A percentile compares a stretch with the other conserved stretches of the same genome.
These are phyloP conservation scores for Periconia macrospinosa DNA, from an alignment of 2,329 filamentous ascomycete species.

Conservation along the genomic window DNA sequence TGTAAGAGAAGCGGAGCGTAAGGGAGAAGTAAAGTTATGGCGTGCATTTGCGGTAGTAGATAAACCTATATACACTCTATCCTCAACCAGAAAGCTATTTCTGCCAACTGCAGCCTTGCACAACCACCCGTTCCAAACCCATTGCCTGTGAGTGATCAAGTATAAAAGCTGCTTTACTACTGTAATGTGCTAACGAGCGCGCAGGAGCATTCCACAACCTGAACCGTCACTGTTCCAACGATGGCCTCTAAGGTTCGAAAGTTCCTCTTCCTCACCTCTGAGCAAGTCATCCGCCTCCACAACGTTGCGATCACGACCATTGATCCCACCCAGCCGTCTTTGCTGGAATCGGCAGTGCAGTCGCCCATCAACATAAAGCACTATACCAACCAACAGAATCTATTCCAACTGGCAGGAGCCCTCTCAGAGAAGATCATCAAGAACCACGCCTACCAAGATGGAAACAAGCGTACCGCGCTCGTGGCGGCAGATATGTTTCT, in stretches of 20 bases:
- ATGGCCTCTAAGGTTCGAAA: conserved; percentile 1
- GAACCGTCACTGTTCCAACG: not conserved
- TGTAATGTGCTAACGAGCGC: not conserved
- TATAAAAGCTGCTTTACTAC: not conserved
- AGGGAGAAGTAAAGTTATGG: too few relatives aligned
- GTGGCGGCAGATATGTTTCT: conserved; percentile 35
- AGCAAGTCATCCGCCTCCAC: conserved; percentile 9
- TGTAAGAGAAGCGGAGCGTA: too few relatives aligned
- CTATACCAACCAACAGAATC: conserved; percentile 21
- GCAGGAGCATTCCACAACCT: not conserved
- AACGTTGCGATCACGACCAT: conserved; percentile 2
- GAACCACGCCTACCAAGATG: conserved; percentile 34
- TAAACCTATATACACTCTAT: too few relatives aligned
- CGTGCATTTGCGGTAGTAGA: too few relatives aligned
- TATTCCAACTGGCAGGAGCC: conserved; percentile 30
- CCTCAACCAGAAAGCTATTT: too few relatives aligned
- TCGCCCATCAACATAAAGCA: conserved; percentile 31
- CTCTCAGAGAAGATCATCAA: conserved; percentile 34
- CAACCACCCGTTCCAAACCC: not conserved
- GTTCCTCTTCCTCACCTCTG: not conserved
- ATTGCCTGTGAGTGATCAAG: not conserved
- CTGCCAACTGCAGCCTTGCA: not conserved
- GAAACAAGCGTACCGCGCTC: conserved; percentile 36
- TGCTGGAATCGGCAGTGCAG: conserved; percentile 29
- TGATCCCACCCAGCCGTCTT: conserved; percentile 13